phyloP scores from a whole-genome alignment of 345 rosid genomes.

The Noccaea bulbosa region DNA sequence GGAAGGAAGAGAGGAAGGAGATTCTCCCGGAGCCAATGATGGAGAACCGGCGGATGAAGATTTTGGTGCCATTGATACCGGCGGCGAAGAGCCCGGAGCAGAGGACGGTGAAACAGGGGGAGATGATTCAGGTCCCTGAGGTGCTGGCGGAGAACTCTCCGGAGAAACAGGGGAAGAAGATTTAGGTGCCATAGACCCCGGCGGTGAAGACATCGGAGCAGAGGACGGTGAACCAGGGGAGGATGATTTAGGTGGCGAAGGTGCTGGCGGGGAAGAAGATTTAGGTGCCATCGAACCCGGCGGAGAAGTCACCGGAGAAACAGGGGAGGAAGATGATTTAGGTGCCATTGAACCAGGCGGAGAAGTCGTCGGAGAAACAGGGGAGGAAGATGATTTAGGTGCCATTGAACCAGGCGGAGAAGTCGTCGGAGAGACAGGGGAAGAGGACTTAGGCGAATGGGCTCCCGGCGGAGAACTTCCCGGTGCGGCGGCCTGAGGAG shows the following conservation, averaged over 20 bases:
- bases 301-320: conserved; percentile 27
- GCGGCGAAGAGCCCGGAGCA: conserved; percentile 26
- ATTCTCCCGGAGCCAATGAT: conserved; percentile 32
- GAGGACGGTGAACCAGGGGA: conserved; percentile 40
- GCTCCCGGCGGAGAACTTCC: conserved; percentile 32
- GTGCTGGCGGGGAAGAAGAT: conserved; percentile 7
- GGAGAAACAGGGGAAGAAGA: conserved; percentile 30
- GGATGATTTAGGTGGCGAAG: conserved; percentile 26
- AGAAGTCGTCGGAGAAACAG: conserved; percentile 28
- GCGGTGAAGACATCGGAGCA: conserved; percentile 44
- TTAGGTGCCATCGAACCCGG: conserved; percentile 19
- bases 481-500: conserved; percentile 42
- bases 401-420: conserved; percentile 32
- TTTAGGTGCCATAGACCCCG: conserved; percentile 23
- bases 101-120: conserved; percentile 25
- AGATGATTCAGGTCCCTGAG: conserved; percentile 13
- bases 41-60: conserved; percentile 29
- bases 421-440: conserved; percentile 27
- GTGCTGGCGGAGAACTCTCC: conserved; percentile 11
- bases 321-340: conserved; percentile 4
- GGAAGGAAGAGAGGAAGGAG: conserved; percentile 7
- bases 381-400: conserved; percentile 31
- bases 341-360: conserved; percentile 23
- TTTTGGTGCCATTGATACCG: conserved; percentile 36
- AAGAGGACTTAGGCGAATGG: conserved; percentile 25